Percentiles rank a stretch among this genome's conserved stretches.
These are phyloP conservation scores for Globisporangium iwayamae DNA, from an alignment of 352 stramenopile genomes.

Conservation along the genomic window DNA sequence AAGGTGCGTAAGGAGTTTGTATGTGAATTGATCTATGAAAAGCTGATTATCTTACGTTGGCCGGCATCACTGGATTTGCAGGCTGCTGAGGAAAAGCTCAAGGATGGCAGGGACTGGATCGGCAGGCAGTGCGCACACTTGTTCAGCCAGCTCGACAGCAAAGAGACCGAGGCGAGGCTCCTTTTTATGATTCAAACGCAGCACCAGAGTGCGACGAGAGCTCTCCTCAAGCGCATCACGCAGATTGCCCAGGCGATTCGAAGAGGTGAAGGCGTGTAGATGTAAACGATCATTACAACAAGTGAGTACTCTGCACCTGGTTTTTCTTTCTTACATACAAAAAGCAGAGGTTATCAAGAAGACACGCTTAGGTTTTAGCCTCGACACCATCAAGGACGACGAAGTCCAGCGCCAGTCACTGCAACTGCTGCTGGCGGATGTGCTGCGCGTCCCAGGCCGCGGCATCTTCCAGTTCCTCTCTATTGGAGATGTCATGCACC, in stretches of 20 bases:
- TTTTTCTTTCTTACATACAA: too few species aligned
- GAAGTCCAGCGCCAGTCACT: too few species aligned
- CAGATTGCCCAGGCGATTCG: slow-evolving; percentile 15
- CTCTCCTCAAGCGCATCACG: slow-evolving; percentile 12
- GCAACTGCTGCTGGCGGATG: too few species aligned
- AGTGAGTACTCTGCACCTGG: too few species aligned
- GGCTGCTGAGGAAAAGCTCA: slow-evolving; percentile 34
- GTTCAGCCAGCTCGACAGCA: slow-evolving; percentile 58
- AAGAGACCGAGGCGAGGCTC: slow-evolving; percentile 44
- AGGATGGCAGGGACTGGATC: slow-evolving; percentile 53
- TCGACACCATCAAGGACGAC: too few species aligned
- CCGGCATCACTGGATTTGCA: slow-evolving; percentile 1
- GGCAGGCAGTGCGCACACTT: slow-evolving; percentile 52
- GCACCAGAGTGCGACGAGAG: slow-evolving; percentile 13
- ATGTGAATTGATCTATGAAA: too few species aligned
- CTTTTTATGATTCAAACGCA: slow-evolving; percentile 31
- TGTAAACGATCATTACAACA: too few species aligned
- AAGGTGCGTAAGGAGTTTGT: slow-evolving; percentile 17
- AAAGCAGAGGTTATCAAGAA: too few species aligned
- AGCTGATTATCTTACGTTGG: background rate
- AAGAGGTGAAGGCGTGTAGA: background rate
- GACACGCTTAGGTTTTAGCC: too few species aligned
- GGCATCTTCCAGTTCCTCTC: too few species aligned
- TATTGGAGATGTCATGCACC: too few species aligned
- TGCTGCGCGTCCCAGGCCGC: too few species aligned